Conservation (phyloP, 1,284 basidiomycete species). For the Ustilago esculenta region DNA sequence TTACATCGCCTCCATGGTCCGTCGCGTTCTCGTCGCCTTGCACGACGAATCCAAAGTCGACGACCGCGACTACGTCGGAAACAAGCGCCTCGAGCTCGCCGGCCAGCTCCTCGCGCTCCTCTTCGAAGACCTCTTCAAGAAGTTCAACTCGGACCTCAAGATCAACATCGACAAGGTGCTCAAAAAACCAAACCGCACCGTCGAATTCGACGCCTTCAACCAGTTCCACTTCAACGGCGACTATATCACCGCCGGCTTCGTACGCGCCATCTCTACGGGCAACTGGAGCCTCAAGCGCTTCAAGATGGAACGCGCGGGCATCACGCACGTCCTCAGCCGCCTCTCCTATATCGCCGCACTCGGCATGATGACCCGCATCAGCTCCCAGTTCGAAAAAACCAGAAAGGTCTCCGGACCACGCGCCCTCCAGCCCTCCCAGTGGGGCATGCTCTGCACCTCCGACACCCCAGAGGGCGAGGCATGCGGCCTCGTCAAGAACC, state of each 20-base stretch:
- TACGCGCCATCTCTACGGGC: constrained; percentile 96
- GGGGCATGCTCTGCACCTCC: constrained; percentile 98
- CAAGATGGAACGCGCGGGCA: constrained; percentile 99
- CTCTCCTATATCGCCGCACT: constrained; percentile 96
- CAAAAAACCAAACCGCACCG: constrained; percentile 94
- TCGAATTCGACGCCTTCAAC: constrained; percentile 94
- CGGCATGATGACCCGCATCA: constrained; percentile 99
- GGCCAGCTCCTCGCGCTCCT: constrained; percentile 93
- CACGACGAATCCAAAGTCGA: constrained; percentile 96
- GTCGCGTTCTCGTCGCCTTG: constrained; percentile 95
- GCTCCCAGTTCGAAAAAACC: constrained; percentile 99
- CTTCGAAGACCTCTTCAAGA: constrained; percentile 99
- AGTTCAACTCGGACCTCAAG: constrained; percentile 96
- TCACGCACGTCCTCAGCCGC: constrained; percentile 97
- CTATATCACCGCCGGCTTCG: constrained; percentile 94
- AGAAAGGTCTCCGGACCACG: constrained; percentile 97
- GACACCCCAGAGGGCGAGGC: constrained; percentile 99
- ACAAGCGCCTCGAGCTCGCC: constrained; percentile 96
- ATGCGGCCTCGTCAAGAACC: constrained; percentile 97
- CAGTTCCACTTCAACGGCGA: constrained; percentile 86
- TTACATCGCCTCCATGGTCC: constrained; percentile 97
- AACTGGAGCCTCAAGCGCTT: constrained; percentile 99
- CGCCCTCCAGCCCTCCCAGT: constrained; percentile 96
- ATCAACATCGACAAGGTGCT: constrained; percentile 96
- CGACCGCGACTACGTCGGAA: constrained; percentile 98